Evolutionary conservation across 345 rosid genomes (phyloP).

Genomic region (Rhizophora mangle): DNA sequence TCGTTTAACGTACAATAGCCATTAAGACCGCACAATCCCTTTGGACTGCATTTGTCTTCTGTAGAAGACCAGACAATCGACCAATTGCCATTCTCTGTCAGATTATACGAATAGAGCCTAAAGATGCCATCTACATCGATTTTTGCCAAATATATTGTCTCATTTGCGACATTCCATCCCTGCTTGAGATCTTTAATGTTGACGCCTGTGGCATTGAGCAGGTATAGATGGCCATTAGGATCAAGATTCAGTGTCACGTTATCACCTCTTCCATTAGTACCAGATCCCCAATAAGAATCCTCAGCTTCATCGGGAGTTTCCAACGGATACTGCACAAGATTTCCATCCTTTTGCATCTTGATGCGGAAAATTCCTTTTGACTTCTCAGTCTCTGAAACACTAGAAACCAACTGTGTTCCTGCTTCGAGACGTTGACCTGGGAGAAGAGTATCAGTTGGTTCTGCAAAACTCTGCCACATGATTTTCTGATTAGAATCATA

Average conservation of each 20-base stretch:
- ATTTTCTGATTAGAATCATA: constrained; percentile 1
- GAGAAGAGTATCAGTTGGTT: constrained; percentile 23
- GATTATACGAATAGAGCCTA: constrained; percentile 14
- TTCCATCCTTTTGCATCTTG: constrained; percentile 22
- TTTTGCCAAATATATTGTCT: not conserved
- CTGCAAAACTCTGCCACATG: constrained; percentile 19
- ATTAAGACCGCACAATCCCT: too few species aligned
- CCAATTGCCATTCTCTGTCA: constrained; percentile 3
- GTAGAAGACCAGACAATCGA: not conserved
- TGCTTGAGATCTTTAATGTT: not conserved
- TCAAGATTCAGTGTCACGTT: constrained; percentile 21
- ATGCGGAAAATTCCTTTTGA: constrained; percentile 19
- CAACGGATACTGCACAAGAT: constrained; percentile 26
- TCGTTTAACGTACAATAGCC: too few species aligned
- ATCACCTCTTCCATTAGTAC: not conserved
- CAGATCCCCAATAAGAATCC: constrained; percentile 9
- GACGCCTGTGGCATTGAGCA: not conserved
- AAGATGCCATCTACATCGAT: constrained; percentile 23
- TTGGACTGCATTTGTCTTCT: too few species aligned
- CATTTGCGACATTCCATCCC: not conserved
- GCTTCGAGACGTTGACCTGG: constrained; percentile 15
- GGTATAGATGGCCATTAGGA: constrained; percentile 19
- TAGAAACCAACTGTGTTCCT: constrained; percentile 10
- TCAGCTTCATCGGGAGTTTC: not conserved
- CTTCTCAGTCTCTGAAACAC: constrained; percentile 13